These are phyloP conservation scores for Xylaria sp. DNA, from an alignment of 2,329 filamentous ascomycete genomes.

Conservation along the genomic window DNA sequence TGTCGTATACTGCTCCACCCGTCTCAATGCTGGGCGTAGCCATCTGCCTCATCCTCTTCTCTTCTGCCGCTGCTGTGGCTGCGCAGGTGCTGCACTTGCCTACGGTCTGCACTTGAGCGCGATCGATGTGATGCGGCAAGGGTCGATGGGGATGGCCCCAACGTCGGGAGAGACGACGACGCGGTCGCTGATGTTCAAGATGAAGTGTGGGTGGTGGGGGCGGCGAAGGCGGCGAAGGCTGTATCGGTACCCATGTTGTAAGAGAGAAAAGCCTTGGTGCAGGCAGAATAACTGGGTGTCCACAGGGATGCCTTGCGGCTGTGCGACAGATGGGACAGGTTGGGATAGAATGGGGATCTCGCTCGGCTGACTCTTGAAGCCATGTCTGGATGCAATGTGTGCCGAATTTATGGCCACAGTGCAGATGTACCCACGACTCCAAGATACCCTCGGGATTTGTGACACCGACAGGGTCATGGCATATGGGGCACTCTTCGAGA, in stretches of 20 bases:
- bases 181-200: constrained; percentile 12
- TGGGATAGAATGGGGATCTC: constrained; percentile 48
- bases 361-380: constrained; percentile 51
- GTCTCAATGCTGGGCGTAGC: constrained; percentile 1
- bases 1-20: background rate
- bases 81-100: constrained; percentile 45
- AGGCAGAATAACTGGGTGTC: constrained; percentile 43
- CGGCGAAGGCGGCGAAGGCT: constrained; percentile 35
- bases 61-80: constrained; percentile 41
- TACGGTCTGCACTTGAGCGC: constrained; percentile 40
- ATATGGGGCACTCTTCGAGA: constrained; percentile 55
- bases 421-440: constrained; percentile 55
- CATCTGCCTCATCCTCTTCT: constrained; percentile 32
- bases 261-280: constrained; percentile 13
- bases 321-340: constrained; percentile 56
- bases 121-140: constrained; percentile 1
- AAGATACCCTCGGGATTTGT: constrained; percentile 51
- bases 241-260: constrained; percentile 4
- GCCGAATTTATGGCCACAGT: constrained; percentile 58
- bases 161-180: constrained; percentile 32
- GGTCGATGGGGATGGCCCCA: constrained; percentile 25
- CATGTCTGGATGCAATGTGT: constrained; percentile 57
- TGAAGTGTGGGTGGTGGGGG: constrained; percentile 4
- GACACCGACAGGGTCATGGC: constrained; percentile 54
- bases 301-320: constrained; percentile 48